Conservation (phyloP, 164 flowering plant species). For the Brasenia schreberi region DNA sequence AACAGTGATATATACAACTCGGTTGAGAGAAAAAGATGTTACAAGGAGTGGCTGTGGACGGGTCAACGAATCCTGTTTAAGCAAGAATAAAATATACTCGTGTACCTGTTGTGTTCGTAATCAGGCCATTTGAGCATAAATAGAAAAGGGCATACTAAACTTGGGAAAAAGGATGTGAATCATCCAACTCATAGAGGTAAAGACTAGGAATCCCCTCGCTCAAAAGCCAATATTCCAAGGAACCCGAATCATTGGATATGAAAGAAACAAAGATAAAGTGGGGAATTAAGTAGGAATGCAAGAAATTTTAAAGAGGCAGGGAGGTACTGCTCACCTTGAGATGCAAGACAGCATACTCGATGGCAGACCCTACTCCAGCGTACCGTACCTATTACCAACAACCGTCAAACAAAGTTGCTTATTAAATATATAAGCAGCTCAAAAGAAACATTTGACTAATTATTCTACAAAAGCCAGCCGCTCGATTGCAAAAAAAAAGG, state of each 20-base stretch:
- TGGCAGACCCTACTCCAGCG: conserved; percentile 50
- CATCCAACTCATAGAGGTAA: neutral
- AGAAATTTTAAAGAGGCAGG: neutral
- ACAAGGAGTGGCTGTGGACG: too few species aligned
- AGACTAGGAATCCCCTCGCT: neutral
- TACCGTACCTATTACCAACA: conserved; percentile 8
- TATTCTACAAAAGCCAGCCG: neutral
- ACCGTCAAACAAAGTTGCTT: too few species aligned
- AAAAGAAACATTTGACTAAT: neutral
- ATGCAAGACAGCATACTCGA: conserved; percentile 54
- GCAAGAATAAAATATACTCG: too few species aligned
- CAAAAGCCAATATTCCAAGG: neutral
- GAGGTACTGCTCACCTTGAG: conserved; percentile 32
- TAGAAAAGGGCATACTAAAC: too few species aligned
- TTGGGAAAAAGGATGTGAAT: too few species aligned
- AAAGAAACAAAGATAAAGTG: neutral
- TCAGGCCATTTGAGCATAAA: too few species aligned
- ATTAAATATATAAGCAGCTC: too few species aligned
- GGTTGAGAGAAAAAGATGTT: too few species aligned
- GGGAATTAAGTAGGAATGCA: neutral
- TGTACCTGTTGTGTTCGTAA: too few species aligned
- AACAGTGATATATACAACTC: too few species aligned
- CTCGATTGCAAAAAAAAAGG: too few species aligned
- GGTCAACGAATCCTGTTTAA: too few species aligned
- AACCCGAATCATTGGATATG: neutral